phyloP scores from a whole-genome alignment of 2,329 filamentous ascomycete species.

The Neophaeococcomyces aloes region DNA sequence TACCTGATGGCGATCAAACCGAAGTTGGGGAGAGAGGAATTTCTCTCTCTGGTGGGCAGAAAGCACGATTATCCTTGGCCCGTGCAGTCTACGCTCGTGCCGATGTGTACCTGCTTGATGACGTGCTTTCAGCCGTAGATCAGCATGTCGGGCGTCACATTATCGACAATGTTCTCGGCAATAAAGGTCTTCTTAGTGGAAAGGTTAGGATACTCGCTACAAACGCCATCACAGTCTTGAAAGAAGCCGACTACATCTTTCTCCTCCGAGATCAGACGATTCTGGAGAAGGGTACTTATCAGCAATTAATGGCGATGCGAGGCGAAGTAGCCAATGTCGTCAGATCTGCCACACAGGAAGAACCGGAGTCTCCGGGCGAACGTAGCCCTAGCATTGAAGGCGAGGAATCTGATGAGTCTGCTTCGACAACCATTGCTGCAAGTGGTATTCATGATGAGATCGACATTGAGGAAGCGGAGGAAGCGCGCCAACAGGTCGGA shows the following conservation, averaged over 20 bases:
- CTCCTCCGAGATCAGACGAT: conserved; percentile 75
- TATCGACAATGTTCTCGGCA: conserved; percentile 85
- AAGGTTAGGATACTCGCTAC: conserved; percentile 92
- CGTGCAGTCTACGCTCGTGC: conserved; percentile 91
- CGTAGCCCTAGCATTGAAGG: conserved; percentile 30
- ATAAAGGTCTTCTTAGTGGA: conserved; percentile 65
- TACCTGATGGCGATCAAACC: conserved; percentile 93
- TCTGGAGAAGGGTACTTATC: conserved; percentile 79
- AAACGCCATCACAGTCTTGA: conserved; percentile 84
- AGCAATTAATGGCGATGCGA: conserved; percentile 86
- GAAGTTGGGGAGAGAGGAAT: conserved; percentile 96
- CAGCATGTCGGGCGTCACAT: conserved; percentile 92
- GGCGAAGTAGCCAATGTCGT: conserved; percentile 79
- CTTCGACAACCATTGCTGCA: conserved; percentile 40
- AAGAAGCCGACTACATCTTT: conserved; percentile 79
- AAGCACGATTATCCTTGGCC: conserved; percentile 82
- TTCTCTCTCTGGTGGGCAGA: conserved; percentile 89
- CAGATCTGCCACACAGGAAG: conserved; percentile 57
- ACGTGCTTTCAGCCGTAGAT: conserved; percentile 93
- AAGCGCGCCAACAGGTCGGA: conserved; percentile 60
- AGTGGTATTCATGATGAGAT: conserved; percentile 41
- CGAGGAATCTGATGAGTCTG: conserved; percentile 49
- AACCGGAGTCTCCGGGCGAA: conserved; percentile 28
- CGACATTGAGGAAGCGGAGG: conserved; percentile 45
- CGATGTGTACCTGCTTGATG: conserved; percentile 92